Conservation (phyloP, 2,329 filamentous ascomycete species). For the Rhinocladiella similis region DNA sequence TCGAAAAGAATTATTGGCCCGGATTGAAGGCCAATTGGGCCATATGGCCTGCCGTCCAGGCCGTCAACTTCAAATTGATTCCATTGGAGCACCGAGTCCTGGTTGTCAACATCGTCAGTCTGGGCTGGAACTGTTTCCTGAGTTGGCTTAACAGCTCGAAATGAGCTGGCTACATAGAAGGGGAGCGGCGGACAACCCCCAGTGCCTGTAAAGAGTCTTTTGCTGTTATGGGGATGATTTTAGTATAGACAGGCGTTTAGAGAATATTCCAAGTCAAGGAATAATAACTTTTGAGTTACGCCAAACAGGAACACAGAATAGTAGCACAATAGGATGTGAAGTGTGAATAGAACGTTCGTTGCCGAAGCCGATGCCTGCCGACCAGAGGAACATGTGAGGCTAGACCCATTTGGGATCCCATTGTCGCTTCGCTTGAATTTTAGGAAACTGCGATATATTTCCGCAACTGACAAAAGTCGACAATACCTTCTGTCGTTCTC, state of each 20-base stretch:
- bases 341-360: neutral
- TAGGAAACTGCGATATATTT: neutral
- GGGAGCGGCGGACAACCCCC: too few relatives aligned
- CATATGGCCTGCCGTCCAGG: conserved; percentile 83
- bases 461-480: neutral
- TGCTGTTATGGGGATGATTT: neutral
- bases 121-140: conserved; percentile 64
- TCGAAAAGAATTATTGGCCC: conserved; percentile 67
- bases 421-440: too few relatives aligned
- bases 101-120: conserved; percentile 78
- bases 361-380: neutral
- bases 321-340: too few relatives aligned
- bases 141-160: conserved; percentile 54
- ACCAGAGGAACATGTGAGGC: neutral
- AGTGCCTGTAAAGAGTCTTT: too few relatives aligned
- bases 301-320: too few relatives aligned
- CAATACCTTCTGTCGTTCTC: too few relatives aligned
- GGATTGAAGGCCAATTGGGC: conserved; percentile 82
- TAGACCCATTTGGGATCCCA: too few relatives aligned
- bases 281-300: too few relatives aligned
- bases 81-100: conserved; percentile 80
- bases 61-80: conserved; percentile 83
- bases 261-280: too few relatives aligned
- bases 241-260: neutral
- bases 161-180: conserved; percentile 1